Base-by-base conservation (phyloP, 805 yeast genomes). In the Wickerhamiella qilinensis region DNA sequence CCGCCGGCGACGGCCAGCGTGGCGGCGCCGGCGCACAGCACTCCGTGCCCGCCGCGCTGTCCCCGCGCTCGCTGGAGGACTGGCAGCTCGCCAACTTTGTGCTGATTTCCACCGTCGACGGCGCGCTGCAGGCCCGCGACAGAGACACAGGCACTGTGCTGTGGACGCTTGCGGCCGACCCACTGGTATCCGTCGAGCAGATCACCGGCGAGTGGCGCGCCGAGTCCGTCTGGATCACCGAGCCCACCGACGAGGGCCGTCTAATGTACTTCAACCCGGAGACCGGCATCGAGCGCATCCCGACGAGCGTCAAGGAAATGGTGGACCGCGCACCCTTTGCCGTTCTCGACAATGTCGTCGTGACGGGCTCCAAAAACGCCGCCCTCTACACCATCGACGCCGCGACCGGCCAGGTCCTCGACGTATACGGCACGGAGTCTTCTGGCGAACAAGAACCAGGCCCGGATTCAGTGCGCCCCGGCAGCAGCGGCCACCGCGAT, bases 261-360 rank as follows among this genome's bases (percentile, higher is more conserved):
- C 63, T 91, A 3, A 86, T 77, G 55, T 83, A 75, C 53, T 88
- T 88, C 57, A 75, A 81, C 14, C 74, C 75, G 15, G 71, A 71
- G 25, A 61, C 59, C 18, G 97, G 97, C 0, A 58, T 91, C 19
- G 83, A 80, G 51, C 78, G 73, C 52, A 64, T 91, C 3, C 95
- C 96, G 0, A 70, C 88, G 0, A 68, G 84, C 4, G 80, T 91
- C 20, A 72, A 73, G 45, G 78, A 79, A 43, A 63, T 91, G 40
- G 83, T 91, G 0, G 55, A 73, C 43, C 78, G 82, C 46, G 79
- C 94, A 1, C 98, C 98, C 0, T 82, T 88, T 55, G 77, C 91
- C 2, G 57, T 83, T 3, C 81, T 75, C 46, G 71, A 67, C 37
- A 77, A 71, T 48, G 91, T 84, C 53, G 71, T 84, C 2, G 91